Conservation (phyloP, 345 rosid genomes). For the Cochlearia excelsa region DNA sequence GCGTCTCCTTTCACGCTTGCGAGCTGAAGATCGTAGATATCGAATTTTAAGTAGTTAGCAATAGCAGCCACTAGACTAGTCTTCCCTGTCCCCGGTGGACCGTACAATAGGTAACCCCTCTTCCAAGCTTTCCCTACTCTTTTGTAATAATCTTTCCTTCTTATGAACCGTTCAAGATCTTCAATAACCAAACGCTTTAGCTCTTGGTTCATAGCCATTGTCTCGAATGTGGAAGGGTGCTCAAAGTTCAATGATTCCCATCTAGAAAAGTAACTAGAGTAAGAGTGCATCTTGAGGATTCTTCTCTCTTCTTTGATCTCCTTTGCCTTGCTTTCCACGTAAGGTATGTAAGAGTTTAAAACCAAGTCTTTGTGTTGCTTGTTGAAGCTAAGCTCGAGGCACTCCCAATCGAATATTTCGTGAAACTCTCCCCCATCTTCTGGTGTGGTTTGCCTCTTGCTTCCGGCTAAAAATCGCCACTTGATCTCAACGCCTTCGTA, state of each 20-base stretch:
- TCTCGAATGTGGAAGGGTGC: background rate
- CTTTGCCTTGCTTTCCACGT: too few relatives aligned
- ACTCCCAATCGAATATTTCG: too few relatives aligned
- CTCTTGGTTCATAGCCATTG: background rate
- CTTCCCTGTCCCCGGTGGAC: background rate
- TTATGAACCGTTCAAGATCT: background rate
- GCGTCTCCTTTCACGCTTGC: background rate
- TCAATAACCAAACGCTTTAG: background rate
- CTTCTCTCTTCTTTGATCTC: too few relatives aligned
- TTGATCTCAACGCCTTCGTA: too few relatives aligned
- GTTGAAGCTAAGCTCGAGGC: too few relatives aligned
- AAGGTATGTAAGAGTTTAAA: too few relatives aligned
- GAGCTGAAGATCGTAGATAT: background rate
- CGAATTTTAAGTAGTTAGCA: background rate
- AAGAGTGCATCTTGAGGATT: too few relatives aligned
- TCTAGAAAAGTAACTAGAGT: too few relatives aligned
- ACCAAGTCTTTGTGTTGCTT: too few relatives aligned
- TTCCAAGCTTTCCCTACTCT: conserved; percentile 3
- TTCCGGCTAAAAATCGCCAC: too few relatives aligned
- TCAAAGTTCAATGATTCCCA: background rate
- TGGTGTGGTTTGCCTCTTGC: too few relatives aligned
- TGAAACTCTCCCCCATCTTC: too few relatives aligned
- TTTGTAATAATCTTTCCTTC: background rate
- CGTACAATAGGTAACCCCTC: background rate
- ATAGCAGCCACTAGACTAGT: background rate